These are phyloP conservation scores for Trichomonascus vanleenenianus DNA, from an alignment of 805 yeast genomes.

Conservation along the genomic window DNA sequence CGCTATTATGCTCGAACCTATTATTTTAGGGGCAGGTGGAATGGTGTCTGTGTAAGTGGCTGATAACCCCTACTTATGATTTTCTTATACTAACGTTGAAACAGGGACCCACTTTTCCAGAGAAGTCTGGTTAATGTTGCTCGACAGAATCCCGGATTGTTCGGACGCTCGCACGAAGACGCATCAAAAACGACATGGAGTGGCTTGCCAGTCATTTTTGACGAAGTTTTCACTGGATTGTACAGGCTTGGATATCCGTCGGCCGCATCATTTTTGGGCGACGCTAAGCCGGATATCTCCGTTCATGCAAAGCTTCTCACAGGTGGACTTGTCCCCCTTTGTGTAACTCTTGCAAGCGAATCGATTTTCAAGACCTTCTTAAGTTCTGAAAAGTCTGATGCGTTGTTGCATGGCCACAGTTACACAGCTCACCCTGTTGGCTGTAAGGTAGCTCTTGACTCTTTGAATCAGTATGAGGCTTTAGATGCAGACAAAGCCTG, in stretches of 20 bases:
- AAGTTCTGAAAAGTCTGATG: constrained; percentile 18
- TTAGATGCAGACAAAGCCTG: constrained; percentile 5
- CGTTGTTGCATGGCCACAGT: constrained; percentile 23
- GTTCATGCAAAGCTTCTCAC: constrained; percentile 23
- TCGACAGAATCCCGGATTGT: constrained; percentile 3
- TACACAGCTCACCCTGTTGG: constrained; percentile 25
- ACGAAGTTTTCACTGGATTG: constrained; percentile 23
- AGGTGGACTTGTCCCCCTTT: constrained; percentile 21
- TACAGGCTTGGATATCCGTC: constrained; percentile 19
- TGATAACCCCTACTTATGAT: too few relatives aligned
- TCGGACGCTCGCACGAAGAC: not conserved
- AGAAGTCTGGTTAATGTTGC: constrained; percentile 17
- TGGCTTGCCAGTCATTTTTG: constrained; percentile 21
- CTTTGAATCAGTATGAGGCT: constrained; percentile 10
- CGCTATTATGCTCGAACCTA: constrained; percentile 22
- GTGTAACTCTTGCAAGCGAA: constrained; percentile 20
- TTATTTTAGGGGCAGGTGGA: constrained; percentile 24
- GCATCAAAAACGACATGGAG: constrained; percentile 10
- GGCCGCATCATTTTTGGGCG: constrained; percentile 12
- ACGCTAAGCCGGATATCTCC: constrained; percentile 19
- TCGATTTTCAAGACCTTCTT: constrained; percentile 19
- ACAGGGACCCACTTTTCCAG: constrained; percentile 18
- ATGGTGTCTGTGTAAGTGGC: constrained; percentile 13
- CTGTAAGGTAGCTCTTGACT: constrained; percentile 18
- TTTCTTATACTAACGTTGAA: too few relatives aligned